Evolutionary conservation across 768 basidiomycete genomes (phyloP), one percentile per base, ranked within the genome.

Genomic region (Heimioporus sp.): DNA sequence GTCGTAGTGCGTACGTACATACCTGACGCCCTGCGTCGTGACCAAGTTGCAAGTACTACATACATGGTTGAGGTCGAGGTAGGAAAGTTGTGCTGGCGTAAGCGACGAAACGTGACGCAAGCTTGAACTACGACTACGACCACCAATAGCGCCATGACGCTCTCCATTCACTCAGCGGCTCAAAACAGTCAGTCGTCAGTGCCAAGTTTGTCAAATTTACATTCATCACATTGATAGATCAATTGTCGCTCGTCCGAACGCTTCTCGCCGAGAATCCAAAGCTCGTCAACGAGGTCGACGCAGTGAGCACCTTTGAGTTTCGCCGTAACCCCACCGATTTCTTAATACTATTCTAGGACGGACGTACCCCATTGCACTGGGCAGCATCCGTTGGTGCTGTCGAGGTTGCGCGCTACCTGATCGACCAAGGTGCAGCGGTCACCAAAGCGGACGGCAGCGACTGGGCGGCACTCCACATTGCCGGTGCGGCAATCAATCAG

Each of bases 361-460:
- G 78, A 36, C 77, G 91, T 32, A 90, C 91, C 0, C 80, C 91
- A 10, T 70, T 93, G n/a, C 91, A 93, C 62, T 92, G 90, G 89
- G 87, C 90, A 51, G 83, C 90, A 12, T 85, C 85, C 11, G 82
- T 82, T 17, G 90, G 88, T 46, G 79, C 85, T 37, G 66, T 81
- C 49, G 87, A 89, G 49, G 82, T 90, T 55, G 77, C 65, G 28
- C 74, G 79, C 48, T 87, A 82, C 67, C 75, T 93, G 57, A 73
- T 92, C 51, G 85, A 84, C 68, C 81, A 83, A 59, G 76, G 80
- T 53, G 85, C 85, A 21, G 83, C 88, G 54, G 78, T 90, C 38
- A 24, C 87, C 69, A 79, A 78, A 60, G 65, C 70, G 17, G 90
- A 92, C 68, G 76, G 65, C 50, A 76, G 77, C 56, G 82, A 87